A percentile compares a stretch with the other conserved stretches of the same genome.
Conservation (phyloP, 495 filamentous ascomycete genomes). For the Xylaria longipes region DNA sequence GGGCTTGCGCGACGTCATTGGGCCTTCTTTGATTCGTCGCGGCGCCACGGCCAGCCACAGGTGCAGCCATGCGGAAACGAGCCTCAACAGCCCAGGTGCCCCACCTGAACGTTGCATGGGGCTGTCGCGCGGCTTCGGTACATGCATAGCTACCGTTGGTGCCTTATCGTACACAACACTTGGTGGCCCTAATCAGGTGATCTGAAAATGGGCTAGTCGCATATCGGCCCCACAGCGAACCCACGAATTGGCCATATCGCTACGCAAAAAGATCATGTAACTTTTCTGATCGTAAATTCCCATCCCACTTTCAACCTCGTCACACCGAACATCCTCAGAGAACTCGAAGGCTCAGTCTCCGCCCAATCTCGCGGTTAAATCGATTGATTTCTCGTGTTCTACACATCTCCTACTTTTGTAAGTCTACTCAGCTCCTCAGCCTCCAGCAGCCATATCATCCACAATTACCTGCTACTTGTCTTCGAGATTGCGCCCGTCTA, state of each 20-base stretch:
- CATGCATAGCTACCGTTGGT: not conserved
- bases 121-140: not conserved
- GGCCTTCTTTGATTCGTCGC: slow-evolving; percentile 1
- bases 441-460: slow-evolving; percentile 12
- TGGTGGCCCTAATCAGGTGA: slow-evolving; percentile 45
- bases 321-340: slow-evolving; percentile 43
- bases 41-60: slow-evolving; percentile 13
- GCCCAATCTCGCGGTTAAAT: slow-evolving; percentile 61
- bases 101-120: not conserved
- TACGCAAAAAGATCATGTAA: slow-evolving; percentile 26
- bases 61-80: no score
- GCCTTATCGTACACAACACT: not conserved
- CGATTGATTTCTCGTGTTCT: slow-evolving; percentile 66
- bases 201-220: slow-evolving; percentile 26
- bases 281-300: slow-evolving; percentile 36
- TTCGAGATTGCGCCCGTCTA: slow-evolving; percentile 28
- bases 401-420: slow-evolving; percentile 35
- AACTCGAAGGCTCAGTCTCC: slow-evolving; percentile 65
- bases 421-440: slow-evolving; percentile 35
- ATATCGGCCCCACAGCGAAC: slow-evolving; percentile 31
- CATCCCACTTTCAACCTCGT: slow-evolving; percentile 35
- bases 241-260: slow-evolving; percentile 20
- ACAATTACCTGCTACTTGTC: not conserved
- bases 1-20: slow-evolving; percentile 25
- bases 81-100: not conserved